These are phyloP conservation scores for Sphaerobolus stellatus DNA, from an alignment of 1,284 basidiomycete genomes.

Conservation along the genomic window DNA sequence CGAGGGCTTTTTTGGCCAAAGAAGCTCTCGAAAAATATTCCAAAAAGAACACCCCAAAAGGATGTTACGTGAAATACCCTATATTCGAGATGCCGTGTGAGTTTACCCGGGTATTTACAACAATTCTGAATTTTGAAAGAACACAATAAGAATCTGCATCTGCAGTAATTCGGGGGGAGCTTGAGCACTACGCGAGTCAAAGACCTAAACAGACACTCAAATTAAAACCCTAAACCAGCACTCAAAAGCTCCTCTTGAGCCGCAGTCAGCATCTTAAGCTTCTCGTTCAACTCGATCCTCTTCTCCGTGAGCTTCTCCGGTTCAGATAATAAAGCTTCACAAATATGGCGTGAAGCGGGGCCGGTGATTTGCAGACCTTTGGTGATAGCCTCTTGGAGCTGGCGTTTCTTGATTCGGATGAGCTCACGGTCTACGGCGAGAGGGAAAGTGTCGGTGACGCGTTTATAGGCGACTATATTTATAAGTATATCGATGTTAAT, in stretches of 20 bases:
- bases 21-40: too few species aligned
- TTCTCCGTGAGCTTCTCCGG: slow-evolving; percentile 42
- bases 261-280: slow-evolving; percentile 50
- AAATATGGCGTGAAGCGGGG: slow-evolving; percentile 46
- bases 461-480: slow-evolving; percentile 61
- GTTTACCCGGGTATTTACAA: too few species aligned
- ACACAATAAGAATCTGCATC: too few species aligned
- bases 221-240: too few species aligned
- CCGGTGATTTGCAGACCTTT: slow-evolving; percentile 46
- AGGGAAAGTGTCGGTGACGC: slow-evolving; percentile 63
- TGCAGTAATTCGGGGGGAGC: too few species aligned
- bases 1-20: too few species aligned
- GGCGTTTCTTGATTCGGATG: slow-evolving; percentile 38
- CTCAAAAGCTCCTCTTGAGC: slow-evolving; percentile 49
- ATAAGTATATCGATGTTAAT: not conserved
- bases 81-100: too few species aligned
- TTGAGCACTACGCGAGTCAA: too few species aligned
- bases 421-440: slow-evolving; percentile 64
- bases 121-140: too few species aligned
- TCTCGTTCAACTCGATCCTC: slow-evolving; percentile 52
- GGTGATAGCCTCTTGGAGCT: slow-evolving; percentile 46
- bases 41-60: too few species aligned
- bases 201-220: too few species aligned
- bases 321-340: slow-evolving; percentile 55
- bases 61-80: too few species aligned